Conservation (phyloP, 306 rosid species). For the Fragaria nilgerrensis region DNA sequence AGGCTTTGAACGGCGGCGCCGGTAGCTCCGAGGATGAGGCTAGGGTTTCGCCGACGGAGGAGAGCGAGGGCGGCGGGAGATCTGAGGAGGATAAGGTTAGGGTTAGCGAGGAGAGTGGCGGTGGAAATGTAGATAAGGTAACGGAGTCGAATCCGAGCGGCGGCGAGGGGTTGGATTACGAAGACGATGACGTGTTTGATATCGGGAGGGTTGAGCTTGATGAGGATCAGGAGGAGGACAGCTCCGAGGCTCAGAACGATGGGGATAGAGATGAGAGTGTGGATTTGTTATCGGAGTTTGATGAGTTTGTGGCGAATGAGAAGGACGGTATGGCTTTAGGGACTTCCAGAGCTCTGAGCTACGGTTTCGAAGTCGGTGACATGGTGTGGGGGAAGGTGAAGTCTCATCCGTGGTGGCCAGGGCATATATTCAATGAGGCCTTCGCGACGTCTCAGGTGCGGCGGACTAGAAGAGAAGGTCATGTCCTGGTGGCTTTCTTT, state of each 20-base stretch:
- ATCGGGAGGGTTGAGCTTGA: constrained; percentile 17
- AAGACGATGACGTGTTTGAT: constrained; percentile 19
- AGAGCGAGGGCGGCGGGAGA: constrained; percentile 35
- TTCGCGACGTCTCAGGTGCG: constrained; percentile 76
- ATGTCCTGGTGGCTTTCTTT: constrained; percentile 83
- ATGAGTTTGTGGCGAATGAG: constrained; percentile 74
- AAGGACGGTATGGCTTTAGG: constrained; percentile 45
- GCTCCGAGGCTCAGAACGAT: constrained; percentile 9
- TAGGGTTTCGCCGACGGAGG: constrained; percentile 42
- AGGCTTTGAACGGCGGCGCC: constrained; percentile 17
- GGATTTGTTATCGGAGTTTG: constrained; percentile 63
- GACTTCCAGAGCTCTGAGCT: constrained; percentile 53
- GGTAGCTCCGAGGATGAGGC: constrained; percentile 32
- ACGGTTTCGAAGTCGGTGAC: constrained; percentile 80
- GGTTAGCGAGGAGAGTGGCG: constrained; percentile 38
- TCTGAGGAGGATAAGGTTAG: constrained; percentile 37
- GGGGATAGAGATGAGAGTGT: neutral
- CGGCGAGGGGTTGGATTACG: constrained; percentile 18
- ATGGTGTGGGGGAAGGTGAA: constrained; percentile 99
- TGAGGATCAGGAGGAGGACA: neutral
- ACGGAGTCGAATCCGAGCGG: constrained; percentile 13
- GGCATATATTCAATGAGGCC: constrained; percentile 74
- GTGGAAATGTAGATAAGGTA: constrained; percentile 26
- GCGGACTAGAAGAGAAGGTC: constrained; percentile 68
- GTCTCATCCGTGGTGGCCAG: constrained; percentile 99